Base-by-base conservation (phyloP, 495 filamentous ascomycete genomes). In the Filosporella fistucella region DNA sequence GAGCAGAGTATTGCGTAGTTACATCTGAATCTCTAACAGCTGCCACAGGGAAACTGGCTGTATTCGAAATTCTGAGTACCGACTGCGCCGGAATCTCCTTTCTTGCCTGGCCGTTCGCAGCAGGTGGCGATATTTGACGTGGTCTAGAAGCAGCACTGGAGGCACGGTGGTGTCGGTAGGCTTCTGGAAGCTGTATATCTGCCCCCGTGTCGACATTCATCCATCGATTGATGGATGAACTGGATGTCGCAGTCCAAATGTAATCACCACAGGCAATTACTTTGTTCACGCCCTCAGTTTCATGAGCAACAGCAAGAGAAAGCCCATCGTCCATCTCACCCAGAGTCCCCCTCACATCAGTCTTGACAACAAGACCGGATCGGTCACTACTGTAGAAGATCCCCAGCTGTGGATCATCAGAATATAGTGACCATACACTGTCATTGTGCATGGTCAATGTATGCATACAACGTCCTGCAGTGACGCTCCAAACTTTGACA, bases 371-470 rank as follows among this genome's bases (percentile, higher is more conserved):
- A 45, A 96, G 62, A 2, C 93, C 93, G 4, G 88, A 89, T 17
- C 90, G 78, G 63, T 98, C 93, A 57, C 86, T 87, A 25, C 91
- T 96, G 67, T 96, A 95, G 62, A 97, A 95, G 11, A 96, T 78
- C 3, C 84, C 84, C 2, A 98, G 76, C 36, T 84, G 71, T 7
- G 90, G 90, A 56, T 96, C 80, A 42, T 91, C 82, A 0, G 93
- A 96, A 59, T 85, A 94, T 16, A 98, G 74, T 22, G 89, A 93
- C 93, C 93, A 98, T 16, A 98, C 91, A 61, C 90, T 96, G 58
- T 94, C 89, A 62, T 93, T 95, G 62, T 98, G 93, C 93, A 97
- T 97, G 13, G 90, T 96, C 44, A 98, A 73, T 4, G 94, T 98
- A 66, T 96, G 86, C 84, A 96, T 88, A 72, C 93, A 97, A 49